Evolutionary conservation across 192 early-diverging fungal genomes (phyloP).

Genomic region (Helicostylum pulchrum): DNA sequence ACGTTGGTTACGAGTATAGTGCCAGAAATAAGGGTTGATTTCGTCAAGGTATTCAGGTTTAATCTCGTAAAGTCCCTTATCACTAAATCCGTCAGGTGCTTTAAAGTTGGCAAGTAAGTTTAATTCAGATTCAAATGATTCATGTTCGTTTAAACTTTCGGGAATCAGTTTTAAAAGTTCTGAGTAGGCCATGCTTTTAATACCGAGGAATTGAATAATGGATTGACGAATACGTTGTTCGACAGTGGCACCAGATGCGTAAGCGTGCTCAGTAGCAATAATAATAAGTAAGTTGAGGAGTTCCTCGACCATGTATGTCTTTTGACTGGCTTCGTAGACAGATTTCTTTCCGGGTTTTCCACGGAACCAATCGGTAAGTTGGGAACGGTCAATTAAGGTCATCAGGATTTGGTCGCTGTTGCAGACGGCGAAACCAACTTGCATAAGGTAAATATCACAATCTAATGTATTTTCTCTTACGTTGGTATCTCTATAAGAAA

Average conservation of each 20-base stretch:
- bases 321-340: slow-evolving; percentile 68
- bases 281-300: slow-evolving; percentile 84
- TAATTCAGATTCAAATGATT: slow-evolving; percentile 78
- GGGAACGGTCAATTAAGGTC: slow-evolving; percentile 82
- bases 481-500: slow-evolving; percentile 80
- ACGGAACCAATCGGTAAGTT: slow-evolving; percentile 80
- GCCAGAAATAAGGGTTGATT: slow-evolving; percentile 92
- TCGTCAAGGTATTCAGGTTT: slow-evolving; percentile 82
- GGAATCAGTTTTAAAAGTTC: slow-evolving; percentile 82
- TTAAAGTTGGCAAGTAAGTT: slow-evolving; percentile 74
- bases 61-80: slow-evolving; percentile 90
- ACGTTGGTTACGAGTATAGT: slow-evolving; percentile 88
- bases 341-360: slow-evolving; percentile 50
- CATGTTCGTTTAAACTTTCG: slow-evolving; percentile 67
- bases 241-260: slow-evolving; percentile 56
- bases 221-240: slow-evolving; percentile 74
- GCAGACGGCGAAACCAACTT: slow-evolving; percentile 62
- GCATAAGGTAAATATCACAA: slow-evolving; percentile 84
- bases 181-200: slow-evolving; percentile 72
- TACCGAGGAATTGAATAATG: slow-evolving; percentile 78
- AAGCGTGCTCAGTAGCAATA: slow-evolving; percentile 74
- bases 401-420: slow-evolving; percentile 78
- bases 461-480: slow-evolving; percentile 89
- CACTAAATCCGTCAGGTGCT: slow-evolving; percentile 70
- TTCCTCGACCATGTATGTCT: slow-evolving; percentile 84